These are phyloP conservation scores for Cyclotella choctawhatcheeana DNA, from an alignment of 108 stramenopile genomes.

Conservation along the genomic window DNA sequence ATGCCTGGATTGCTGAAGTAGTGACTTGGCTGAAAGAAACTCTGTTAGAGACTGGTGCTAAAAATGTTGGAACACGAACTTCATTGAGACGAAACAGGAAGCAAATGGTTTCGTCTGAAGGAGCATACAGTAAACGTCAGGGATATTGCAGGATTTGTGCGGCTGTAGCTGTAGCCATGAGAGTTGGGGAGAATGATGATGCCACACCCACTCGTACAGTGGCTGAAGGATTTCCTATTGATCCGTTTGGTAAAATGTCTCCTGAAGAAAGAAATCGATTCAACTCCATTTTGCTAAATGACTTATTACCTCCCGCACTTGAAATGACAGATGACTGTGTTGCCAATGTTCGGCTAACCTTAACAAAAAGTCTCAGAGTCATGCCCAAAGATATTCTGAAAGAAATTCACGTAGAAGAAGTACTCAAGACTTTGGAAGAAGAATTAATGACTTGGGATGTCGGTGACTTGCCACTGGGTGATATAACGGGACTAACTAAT, in stretches of 20 bases:
- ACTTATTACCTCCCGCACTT: conserved; percentile 71
- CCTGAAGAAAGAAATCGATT: conserved; percentile 65
- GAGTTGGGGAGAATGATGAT: conserved; percentile 57
- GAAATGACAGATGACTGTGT: conserved; percentile 84
- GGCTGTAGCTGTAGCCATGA: conserved; percentile 69
- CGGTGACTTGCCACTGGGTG: conserved; percentile 36
- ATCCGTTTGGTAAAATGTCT: conserved; percentile 69
- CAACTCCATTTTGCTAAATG: conserved; percentile 56
- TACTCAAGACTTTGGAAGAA: conserved; percentile 68
- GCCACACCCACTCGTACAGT: neutral
- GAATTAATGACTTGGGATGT: conserved; percentile 86
- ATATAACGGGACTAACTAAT: no score
- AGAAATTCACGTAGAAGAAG: conserved; percentile 56
- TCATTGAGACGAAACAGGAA: conserved; percentile 35
- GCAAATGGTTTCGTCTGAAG: conserved; percentile 48
- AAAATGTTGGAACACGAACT: conserved; percentile 5
- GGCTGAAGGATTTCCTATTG: conserved; percentile 20
- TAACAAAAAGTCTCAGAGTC: conserved; percentile 72
- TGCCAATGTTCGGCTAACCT: conserved; percentile 77
- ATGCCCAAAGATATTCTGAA: conserved; percentile 66
- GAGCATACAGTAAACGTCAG: conserved; percentile 79
- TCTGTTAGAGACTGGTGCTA: conserved; percentile 52
- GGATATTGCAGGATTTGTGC: conserved; percentile 78
- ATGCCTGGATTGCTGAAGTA: conserved; percentile 57
- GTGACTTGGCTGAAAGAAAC: conserved; percentile 73